Evolutionary conservation across 768 basidiomycete genomes (phyloP).

Genomic region (Cystobasidium tubakii): DNA sequence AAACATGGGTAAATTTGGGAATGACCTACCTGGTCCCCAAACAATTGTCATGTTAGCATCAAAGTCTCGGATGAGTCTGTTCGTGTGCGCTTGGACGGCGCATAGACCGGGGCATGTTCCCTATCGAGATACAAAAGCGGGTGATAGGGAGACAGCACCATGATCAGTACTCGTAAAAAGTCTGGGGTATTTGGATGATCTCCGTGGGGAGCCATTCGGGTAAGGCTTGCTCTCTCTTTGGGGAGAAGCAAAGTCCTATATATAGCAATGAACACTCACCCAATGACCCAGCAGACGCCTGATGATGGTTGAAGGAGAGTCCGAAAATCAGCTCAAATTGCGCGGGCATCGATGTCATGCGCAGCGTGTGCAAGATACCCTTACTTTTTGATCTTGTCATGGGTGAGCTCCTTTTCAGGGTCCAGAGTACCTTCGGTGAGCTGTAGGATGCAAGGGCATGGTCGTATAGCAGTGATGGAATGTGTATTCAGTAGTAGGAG

Average conservation of each 20-base stretch:
- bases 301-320: background rate
- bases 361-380: conserved; percentile 15
- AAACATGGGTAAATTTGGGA: too few relatives aligned
- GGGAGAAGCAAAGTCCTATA: background rate
- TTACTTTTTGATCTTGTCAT: conserved; percentile 40
- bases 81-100: conserved; percentile 67
- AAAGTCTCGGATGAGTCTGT: conserved; percentile 51
- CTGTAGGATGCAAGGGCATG: background rate
- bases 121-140: background rate
- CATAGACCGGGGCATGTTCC: conserved; percentile 64
- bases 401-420: conserved; percentile 37
- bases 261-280: background rate
- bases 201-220: background rate
- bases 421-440: conserved; percentile 32
- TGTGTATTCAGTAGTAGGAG: too few relatives aligned
- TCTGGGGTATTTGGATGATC: background rate
- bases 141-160: background rate
- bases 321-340: background rate
- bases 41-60: conserved; percentile 39
- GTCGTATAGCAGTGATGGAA: background rate
- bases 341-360: background rate
- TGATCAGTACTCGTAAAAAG: background rate
- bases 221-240: too few relatives aligned
- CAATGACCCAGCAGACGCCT: conserved; percentile 36
- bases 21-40: conserved; percentile 20